Base-by-base conservation (phyloP, 1,139 yeast species). In the Blastobotrys elegans region DNA sequence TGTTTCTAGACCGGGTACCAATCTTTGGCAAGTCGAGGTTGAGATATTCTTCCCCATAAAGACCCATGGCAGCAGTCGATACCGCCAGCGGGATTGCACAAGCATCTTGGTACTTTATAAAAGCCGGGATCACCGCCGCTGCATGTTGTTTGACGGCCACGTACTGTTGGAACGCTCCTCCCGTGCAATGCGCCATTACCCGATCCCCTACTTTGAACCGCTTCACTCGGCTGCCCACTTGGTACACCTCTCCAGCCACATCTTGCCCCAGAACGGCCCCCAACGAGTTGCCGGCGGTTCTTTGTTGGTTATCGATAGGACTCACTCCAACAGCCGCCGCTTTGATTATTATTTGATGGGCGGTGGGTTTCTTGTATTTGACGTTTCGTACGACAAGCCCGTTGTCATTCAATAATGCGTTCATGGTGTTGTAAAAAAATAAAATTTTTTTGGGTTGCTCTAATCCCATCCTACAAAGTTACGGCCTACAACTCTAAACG, bases 401-500 rank as follows among this genome's bases (percentile, higher is more conserved):
- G n/a, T n/a, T n/a, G n/a, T n/a, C n/a, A n/a, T n/a, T n/a, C n/a
- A n/a, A n/a, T n/a, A n/a, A n/a, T n/a, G n/a, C n/a, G n/a, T n/a
- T n/a, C n/a, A n/a, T n/a, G n/a, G n/a, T n/a, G n/a, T n/a, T n/a
- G n/a, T n/a, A n/a, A n/a, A n/a, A n/a, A n/a, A n/a, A n/a, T n/a
- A n/a, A n/a, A n/a, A n/a, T 24, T 24, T 24, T 24, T 24, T 24
- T 24, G 27, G n/a, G n/a, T 24, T 24, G 5, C 27, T 24, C 27
- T 35, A 43, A 22, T 47, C 50, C 92, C 92, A 84, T 5, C 79
- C 80, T 39, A 84, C 73, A 57, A 72, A 78, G 36, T 74, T 76
- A 50, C 84, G 75, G 4, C 82, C 84, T 30, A 84, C 76, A 14
- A 76, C 76, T 61, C 97, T 77, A 65, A 82, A 90, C 2, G 88